phyloP scores from a whole-genome alignment of 1,284 basidiomycete species.

The Coniophora puteana region DNA sequence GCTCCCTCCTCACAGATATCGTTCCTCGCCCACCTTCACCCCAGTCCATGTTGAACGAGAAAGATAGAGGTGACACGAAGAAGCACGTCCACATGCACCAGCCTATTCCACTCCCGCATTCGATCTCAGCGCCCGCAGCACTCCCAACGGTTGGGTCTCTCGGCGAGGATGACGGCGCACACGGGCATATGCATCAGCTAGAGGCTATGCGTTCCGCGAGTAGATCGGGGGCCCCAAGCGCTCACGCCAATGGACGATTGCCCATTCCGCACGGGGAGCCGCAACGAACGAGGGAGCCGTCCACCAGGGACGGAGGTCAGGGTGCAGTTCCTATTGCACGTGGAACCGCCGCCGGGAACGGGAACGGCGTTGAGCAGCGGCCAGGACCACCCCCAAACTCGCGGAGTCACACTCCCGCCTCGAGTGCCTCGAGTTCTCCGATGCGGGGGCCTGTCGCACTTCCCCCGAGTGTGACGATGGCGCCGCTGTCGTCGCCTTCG shows the following conservation, averaged over 20 bases:
- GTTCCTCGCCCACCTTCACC: slow-evolving; percentile 32
- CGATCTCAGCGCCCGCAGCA: slow-evolving; percentile 39
- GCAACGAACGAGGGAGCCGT: not conserved
- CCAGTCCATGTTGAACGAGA: slow-evolving; percentile 13
- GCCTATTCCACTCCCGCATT: slow-evolving; percentile 31
- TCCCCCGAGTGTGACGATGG: slow-evolving; percentile 33
- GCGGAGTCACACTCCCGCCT: slow-evolving; percentile 45
- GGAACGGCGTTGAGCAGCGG: too few species aligned
- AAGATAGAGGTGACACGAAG: slow-evolving; percentile 15
- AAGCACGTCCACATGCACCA: too few species aligned
- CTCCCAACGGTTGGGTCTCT: slow-evolving; percentile 27
- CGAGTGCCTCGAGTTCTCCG: slow-evolving; percentile 61
- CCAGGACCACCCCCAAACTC: slow-evolving; percentile 28
- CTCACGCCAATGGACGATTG: too few species aligned
- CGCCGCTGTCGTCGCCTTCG: too few species aligned
- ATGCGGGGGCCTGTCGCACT: slow-evolving; percentile 36
- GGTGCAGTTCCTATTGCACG: slow-evolving; percentile 5
- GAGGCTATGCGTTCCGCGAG: too few species aligned
- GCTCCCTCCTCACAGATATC: slow-evolving; percentile 51
- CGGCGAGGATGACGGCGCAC: too few species aligned
- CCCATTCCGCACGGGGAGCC: too few species aligned
- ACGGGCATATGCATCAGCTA: too few species aligned
- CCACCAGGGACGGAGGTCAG: not conserved
- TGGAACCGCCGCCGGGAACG: too few species aligned
- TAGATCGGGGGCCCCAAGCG: too few species aligned